A percentile compares a stretch with the other conserved stretches of the same genome.
phyloP scores from a whole-genome alignment of 768 basidiomycete genomes.

The Amanita rimosa region DNA sequence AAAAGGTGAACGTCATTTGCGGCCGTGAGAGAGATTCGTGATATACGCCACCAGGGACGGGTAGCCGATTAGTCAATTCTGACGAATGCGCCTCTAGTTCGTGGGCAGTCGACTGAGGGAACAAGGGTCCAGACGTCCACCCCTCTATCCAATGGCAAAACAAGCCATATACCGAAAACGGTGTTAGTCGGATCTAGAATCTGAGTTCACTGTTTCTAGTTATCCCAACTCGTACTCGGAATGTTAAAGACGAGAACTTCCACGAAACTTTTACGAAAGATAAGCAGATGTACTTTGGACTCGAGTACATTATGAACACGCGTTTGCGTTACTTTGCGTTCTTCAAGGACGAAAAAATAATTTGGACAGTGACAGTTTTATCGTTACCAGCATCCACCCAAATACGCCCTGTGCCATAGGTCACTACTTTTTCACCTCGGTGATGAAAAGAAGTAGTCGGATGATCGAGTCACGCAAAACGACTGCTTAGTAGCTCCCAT shows the following conservation, averaged over 20 bases:
- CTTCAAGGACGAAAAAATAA: no score
- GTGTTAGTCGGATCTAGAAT: not conserved
- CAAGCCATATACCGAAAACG: not conserved
- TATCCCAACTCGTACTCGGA: not conserved
- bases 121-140: conserved; percentile 68
- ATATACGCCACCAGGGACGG: conserved; percentile 31
- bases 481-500: no score
- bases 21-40: not conserved
- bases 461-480: no score
- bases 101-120: conserved; percentile 21
- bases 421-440: no score
- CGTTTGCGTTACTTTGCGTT: not conserved
- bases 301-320: not conserved
- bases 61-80: conserved; percentile 49
- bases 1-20: conserved; percentile 34
- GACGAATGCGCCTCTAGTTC: conserved; percentile 44
- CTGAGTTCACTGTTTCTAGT: not conserved
- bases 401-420: no score
- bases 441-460: no score
- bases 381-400: no score
- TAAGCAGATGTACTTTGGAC: not conserved
- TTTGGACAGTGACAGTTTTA: no score
- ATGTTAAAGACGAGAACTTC: not conserved
- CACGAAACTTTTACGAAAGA: not conserved
- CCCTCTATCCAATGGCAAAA: conserved; percentile 38